Conservation (phyloP, 768 basidiomycete species). For the Amyloporia xantha region DNA sequence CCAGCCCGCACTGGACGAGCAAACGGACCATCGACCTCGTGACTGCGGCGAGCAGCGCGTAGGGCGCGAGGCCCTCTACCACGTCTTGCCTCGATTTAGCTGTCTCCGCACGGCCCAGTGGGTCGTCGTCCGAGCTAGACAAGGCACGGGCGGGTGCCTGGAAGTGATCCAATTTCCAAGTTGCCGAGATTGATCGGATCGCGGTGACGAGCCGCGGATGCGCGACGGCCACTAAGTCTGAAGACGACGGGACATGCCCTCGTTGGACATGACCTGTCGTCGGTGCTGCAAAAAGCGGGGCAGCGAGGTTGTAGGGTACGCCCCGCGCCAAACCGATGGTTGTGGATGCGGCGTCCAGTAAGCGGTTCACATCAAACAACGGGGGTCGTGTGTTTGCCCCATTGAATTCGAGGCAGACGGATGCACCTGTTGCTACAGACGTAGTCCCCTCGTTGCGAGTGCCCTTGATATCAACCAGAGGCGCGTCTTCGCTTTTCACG, state of each 20-base stretch:
- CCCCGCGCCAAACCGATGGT: not conserved
- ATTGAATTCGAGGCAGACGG: slow-evolving; percentile 11
- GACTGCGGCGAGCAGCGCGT: slow-evolving; percentile 30
- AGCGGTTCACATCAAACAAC: slow-evolving; percentile 9
- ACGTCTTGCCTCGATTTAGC: slow-evolving; percentile 9
- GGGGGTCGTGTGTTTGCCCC: slow-evolving; percentile 3
- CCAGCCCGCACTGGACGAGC: slow-evolving; percentile 28
- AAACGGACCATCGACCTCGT: slow-evolving; percentile 27
- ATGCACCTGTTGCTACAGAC: not conserved
- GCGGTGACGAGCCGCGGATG: slow-evolving; percentile 22
- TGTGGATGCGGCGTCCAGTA: not conserved
- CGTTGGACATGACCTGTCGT: too few species aligned
- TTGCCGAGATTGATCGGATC: slow-evolving; percentile 9
- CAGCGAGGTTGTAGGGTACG: not conserved
- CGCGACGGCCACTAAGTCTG: slow-evolving; percentile 21
- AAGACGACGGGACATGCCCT: slow-evolving; percentile 5
- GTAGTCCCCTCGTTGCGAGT: too few species aligned
- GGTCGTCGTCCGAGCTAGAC: not conserved
- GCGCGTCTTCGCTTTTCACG: slow-evolving; percentile 5
- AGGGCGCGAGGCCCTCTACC: slow-evolving; percentile 27
- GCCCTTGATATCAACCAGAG: too few species aligned
- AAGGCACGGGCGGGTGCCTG: not conserved
- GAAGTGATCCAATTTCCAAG: slow-evolving; percentile 7
- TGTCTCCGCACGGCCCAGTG: not conserved
- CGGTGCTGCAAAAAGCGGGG: not conserved